Evolutionary conservation across 768 basidiomycete genomes (phyloP).

Genomic region (Hemileccinum impolitum): DNA sequence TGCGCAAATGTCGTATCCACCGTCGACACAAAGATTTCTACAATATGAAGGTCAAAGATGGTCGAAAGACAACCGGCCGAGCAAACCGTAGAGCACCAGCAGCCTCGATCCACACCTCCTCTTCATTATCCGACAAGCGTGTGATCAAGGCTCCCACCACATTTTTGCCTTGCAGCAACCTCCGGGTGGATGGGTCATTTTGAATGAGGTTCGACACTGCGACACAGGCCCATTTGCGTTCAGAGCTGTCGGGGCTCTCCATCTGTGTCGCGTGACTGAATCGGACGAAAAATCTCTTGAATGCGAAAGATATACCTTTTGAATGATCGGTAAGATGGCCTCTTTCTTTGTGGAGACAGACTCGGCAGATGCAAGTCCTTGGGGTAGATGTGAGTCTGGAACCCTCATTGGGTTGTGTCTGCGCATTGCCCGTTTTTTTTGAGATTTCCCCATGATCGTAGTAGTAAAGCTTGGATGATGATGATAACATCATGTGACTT

Average conservation of each 20-base stretch:
- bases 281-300: background rate
- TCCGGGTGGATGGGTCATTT: slow-evolving; percentile 88
- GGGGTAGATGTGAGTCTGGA: slow-evolving; percentile 86
- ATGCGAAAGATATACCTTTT: slow-evolving; percentile 58
- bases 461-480: background rate
- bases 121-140: slow-evolving; percentile 83
- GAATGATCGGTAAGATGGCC: slow-evolving; percentile 81
- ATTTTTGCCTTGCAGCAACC: slow-evolving; percentile 88
- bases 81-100: slow-evolving; percentile 80
- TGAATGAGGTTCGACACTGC: slow-evolving; percentile 95
- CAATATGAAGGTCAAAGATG: slow-evolving; percentile 6
- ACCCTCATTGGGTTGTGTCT: slow-evolving; percentile 93
- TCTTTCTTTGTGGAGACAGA: slow-evolving; percentile 73
- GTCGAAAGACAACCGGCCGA: background rate
- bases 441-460: slow-evolving; percentile 80
- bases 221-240: slow-evolving; percentile 95
- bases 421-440: slow-evolving; percentile 81
- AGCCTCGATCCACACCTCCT: slow-evolving; percentile 90
- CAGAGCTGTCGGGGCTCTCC: slow-evolving; percentile 68
- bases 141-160: slow-evolving; percentile 83
- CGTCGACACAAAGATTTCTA: slow-evolving; percentile 93
- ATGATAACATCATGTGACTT: background rate
- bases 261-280: slow-evolving; percentile 44
- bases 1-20: slow-evolving; percentile 91
- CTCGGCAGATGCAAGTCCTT: slow-evolving; percentile 73